Conservation (phyloP, 768 basidiomycete genomes). For the Suillus bovinus region DNA sequence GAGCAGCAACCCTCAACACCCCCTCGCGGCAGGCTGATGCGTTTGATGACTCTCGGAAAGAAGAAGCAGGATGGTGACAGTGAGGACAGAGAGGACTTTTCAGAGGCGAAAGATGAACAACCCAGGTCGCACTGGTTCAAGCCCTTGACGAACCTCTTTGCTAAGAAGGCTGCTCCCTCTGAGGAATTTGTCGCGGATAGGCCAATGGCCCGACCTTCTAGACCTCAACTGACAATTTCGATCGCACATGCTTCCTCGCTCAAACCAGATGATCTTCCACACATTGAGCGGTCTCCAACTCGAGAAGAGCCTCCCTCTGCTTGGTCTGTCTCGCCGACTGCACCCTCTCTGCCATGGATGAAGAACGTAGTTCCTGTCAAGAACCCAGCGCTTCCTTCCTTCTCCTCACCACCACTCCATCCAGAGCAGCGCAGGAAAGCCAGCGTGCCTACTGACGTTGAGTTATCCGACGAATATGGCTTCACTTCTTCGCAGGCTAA, state of each 20-base stretch:
- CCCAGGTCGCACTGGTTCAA: constrained; percentile 37
- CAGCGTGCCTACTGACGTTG: constrained; percentile 39
- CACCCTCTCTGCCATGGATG: constrained; percentile 26
- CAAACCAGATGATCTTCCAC: constrained; percentile 26
- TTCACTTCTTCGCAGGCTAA: constrained; percentile 22
- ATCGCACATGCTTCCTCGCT: constrained; percentile 39
- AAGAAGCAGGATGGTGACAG: constrained; percentile 37
- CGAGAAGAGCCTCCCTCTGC: constrained; percentile 28
- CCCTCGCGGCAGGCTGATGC: constrained; percentile 34
- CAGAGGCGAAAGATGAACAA: constrained; percentile 21
- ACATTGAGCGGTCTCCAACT: constrained; percentile 29
- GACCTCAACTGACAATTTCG: constrained; percentile 44
- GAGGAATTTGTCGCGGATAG: constrained; percentile 24
- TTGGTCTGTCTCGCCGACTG: constrained; percentile 34
- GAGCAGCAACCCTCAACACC: constrained; percentile 24
- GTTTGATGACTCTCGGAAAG: constrained; percentile 46
- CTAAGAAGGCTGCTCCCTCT: constrained; percentile 20
- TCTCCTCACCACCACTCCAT: constrained; percentile 32
- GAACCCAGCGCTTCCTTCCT: constrained; percentile 38
- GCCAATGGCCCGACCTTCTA: constrained; percentile 18
- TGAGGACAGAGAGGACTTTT: constrained; percentile 25
- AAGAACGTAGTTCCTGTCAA: constrained; percentile 24
- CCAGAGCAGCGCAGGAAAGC: constrained; percentile 33
- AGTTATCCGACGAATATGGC: constrained; percentile 26
- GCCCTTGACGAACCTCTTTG: constrained; percentile 33